Evolutionary conservation across 306 rosid genomes (phyloP).

Genomic region (Biancaea sappan): DNA sequence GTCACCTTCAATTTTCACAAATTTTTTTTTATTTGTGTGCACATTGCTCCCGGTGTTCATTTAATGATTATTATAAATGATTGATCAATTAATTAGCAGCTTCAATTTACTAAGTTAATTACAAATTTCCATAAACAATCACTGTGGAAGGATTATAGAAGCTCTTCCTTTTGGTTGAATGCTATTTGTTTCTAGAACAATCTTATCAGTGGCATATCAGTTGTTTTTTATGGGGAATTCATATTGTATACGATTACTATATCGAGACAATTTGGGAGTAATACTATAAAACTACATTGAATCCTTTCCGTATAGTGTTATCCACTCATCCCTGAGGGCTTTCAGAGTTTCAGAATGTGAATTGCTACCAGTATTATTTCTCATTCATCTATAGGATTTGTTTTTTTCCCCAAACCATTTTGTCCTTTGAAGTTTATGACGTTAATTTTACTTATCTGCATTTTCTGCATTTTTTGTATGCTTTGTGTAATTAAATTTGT

Average conservation of each 20-base stretch:
- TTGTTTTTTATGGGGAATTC: neutral
- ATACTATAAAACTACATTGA: neutral
- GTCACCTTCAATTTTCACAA: constrained; percentile 41
- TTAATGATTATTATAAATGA: neutral
- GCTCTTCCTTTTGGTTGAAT: constrained; percentile 5
- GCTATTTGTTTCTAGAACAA: neutral
- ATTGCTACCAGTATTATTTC: neutral
- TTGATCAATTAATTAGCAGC: neutral
- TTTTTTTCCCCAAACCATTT: constrained; percentile 1
- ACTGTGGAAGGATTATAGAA: neutral
- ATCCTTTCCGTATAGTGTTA: neutral
- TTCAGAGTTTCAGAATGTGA: constrained; percentile 5
- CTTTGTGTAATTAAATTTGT: constrained; percentile 1
- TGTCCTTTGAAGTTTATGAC: neutral
- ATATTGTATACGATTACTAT: neutral
- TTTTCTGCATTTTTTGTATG: neutral
- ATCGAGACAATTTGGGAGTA: constrained; percentile 24
- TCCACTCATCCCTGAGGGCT: neutral
- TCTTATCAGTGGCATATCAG: constrained; percentile 8
- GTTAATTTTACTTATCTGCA: neutral
- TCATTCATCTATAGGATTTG: neutral
- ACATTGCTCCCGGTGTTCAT: neutral
- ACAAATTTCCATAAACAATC: neutral
- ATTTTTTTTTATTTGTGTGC: neutral
- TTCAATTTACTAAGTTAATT: neutral